A percentile compares a stretch with the other conserved stretches of the same genome.
phyloP scores from a whole-genome alignment of 2,329 filamentous ascomycete species.

The Paecilomyces fulvus region DNA sequence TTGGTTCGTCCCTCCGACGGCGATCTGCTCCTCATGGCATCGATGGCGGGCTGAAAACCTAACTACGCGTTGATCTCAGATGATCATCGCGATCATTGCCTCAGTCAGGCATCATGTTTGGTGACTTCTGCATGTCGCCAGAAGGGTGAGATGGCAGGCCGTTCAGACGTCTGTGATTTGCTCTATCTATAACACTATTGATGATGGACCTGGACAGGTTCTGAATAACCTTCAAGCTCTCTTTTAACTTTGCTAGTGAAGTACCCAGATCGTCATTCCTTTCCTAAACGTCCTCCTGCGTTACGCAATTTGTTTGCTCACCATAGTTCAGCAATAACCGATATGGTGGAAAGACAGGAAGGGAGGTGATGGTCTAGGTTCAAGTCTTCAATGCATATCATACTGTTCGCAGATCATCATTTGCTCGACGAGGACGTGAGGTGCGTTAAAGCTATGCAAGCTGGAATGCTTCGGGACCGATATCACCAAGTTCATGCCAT shows the following conservation, averaged over 20 bases:
- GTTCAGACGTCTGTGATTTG: neutral
- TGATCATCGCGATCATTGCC: neutral
- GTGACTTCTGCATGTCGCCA: neutral
- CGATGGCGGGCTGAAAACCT: neutral
- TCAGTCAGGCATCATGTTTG: neutral
- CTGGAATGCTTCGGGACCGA: neutral
- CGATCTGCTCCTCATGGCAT: neutral
- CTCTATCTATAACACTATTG: neutral
- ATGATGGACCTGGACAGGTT: neutral
- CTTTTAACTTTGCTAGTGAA: neutral
- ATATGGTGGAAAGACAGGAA: neutral
- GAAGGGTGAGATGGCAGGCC: neutral
- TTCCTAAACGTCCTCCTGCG: neutral
- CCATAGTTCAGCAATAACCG: neutral
- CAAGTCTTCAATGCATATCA: neutral
- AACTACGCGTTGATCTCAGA: neutral
- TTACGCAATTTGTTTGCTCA: neutral
- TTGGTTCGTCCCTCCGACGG: neutral
- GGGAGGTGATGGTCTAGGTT: neutral
- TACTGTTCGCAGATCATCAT: neutral
- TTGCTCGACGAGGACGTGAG: neutral
- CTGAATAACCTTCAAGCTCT: neutral
- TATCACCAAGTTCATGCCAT: neutral
- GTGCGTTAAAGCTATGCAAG: neutral
- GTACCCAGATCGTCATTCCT: neutral